Evolutionary conservation across 495 filamentous ascomycete species (phyloP).

Genomic region (Tuber microsphaerosporum): DNA sequence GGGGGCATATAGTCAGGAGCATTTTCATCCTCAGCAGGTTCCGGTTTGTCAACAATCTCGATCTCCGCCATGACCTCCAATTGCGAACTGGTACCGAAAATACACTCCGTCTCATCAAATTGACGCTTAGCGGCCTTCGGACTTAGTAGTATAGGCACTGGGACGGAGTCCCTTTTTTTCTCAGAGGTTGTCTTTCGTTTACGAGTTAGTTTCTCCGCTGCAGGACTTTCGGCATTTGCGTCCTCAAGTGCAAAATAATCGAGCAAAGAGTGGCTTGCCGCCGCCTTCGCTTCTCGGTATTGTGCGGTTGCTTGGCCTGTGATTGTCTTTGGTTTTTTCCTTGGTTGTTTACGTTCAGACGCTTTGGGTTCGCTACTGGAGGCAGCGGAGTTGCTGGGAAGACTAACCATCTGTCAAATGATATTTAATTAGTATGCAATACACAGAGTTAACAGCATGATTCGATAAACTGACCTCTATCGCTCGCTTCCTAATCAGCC

Average conservation of each 20-base stretch:
- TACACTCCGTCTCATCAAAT: conserved; percentile 66
- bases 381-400: conserved; percentile 2
- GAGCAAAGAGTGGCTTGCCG: conserved; percentile 38
- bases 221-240: conserved; percentile 3
- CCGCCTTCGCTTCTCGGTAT: conserved; percentile 50
- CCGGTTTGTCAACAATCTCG: conserved; percentile 51
- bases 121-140: conserved; percentile 63
- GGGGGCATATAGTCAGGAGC: conserved; percentile 35
- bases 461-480: conserved; percentile 22
- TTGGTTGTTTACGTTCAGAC: conserved; percentile 52
- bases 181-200: conserved; percentile 41
- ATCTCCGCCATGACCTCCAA: conserved; percentile 71
- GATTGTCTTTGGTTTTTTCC: conserved; percentile 74
- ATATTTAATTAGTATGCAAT: conserved; percentile 17
- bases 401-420: conserved; percentile 20
- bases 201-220: conserved; percentile 10
- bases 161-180: conserved; percentile 44
- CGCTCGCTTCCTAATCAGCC: conserved; percentile 17
- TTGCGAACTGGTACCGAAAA: conserved; percentile 92
- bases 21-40: conserved; percentile 12
- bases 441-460: not conserved
- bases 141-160: conserved; percentile 55
- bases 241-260: conserved; percentile 41
- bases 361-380: conserved; percentile 6
- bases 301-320: conserved; percentile 75